Conservation (phyloP, 1,284 basidiomycete species). For the Moesziomyces sp. region DNA sequence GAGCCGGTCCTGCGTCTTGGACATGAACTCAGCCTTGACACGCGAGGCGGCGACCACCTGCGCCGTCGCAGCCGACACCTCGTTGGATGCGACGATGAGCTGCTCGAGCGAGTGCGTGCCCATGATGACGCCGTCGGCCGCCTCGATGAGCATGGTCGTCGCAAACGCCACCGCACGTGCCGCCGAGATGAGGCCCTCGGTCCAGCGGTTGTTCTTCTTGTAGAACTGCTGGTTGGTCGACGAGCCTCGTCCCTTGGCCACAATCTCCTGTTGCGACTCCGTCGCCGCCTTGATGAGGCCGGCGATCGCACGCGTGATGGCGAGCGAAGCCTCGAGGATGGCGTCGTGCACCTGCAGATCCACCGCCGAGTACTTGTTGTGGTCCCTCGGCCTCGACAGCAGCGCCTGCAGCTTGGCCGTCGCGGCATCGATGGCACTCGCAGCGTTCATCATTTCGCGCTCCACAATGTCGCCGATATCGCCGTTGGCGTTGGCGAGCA, state of each 20-base stretch:
- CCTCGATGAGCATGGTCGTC: slow-evolving; percentile 95
- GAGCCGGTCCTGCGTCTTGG: slow-evolving; percentile 94
- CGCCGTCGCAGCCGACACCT: slow-evolving; percentile 94
- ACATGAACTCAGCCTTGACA: slow-evolving; percentile 98
- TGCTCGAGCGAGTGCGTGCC: slow-evolving; percentile 97
- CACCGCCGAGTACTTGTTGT: slow-evolving; percentile 83
- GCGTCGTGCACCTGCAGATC: slow-evolving; percentile 98
- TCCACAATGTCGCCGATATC: slow-evolving; percentile 97
- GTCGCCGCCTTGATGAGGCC: slow-evolving; percentile 95
- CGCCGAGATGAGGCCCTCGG: slow-evolving; percentile 97
- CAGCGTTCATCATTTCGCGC: slow-evolving; percentile 93
- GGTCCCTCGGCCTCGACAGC: slow-evolving; percentile 87
- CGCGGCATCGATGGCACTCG: slow-evolving; percentile 90
- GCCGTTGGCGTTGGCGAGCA: slow-evolving; percentile 82
- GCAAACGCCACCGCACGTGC: slow-evolving; percentile 98
- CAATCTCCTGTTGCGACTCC: slow-evolving; percentile 97
- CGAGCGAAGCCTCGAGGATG: slow-evolving; percentile 90
- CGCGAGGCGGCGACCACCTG: slow-evolving; percentile 98
- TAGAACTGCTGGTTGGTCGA: slow-evolving; percentile 94
- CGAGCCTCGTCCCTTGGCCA: slow-evolving; percentile 90
- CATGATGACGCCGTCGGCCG: slow-evolving; percentile 94
- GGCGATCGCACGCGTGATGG: slow-evolving; percentile 93
- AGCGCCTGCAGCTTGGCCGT: slow-evolving; percentile 89
- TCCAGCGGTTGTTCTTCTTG: slow-evolving; percentile 99
- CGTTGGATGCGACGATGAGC: slow-evolving; percentile 98